Base-by-base conservation (phyloP, 2,329 filamentous ascomycete species). In the Stemphylium beticola region DNA sequence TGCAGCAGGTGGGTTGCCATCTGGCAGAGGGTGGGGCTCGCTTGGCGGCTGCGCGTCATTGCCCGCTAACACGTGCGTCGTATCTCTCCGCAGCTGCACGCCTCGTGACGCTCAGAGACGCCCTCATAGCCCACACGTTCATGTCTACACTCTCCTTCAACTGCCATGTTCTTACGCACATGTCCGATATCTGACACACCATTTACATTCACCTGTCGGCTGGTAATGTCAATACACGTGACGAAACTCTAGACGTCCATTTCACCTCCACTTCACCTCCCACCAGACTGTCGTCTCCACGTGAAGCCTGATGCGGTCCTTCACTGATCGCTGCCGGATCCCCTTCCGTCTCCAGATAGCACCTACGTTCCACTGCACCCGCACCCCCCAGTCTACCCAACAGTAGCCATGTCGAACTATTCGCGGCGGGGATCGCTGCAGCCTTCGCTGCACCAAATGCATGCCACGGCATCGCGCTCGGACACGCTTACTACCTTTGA, bases 401-500 rank as follows among this genome's bases (percentile, higher is more conserved):
- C 54, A 36, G 32, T 45, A 58, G 60, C 55, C 65, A 74, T 73
- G 71, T 60, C 69, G 42, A 57, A 55, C 37, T 61, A 63, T 58
- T 58, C 66, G 46, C 62, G 60, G 29, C 64, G 58, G 24, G 62
- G 50, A 24, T 62, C 60, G 47, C 58, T 66, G 54, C 60, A 55
- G 24, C 60, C 66, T 14, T 54, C 71, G 38, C 85, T 97, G 57
- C 90, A 96, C 76, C 88, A 91, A 66, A 96, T 97, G 63, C 93
- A 97, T 75, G 92, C 82, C 45, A 87, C 90, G 5, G 92, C 93
- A n/a, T 96, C 90, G 69, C 90, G 91, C 72, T 90, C 90, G 31
- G 89, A 90, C 59, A 85, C 87, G 31, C 82, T 98, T 42, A 98
- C 93, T 2, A 96, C 92, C 8, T 98, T 98, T 77, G 96, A 96